Evolutionary conservation across 2,329 filamentous ascomycete species (phyloP), one percentile per base, ranked within the genome.

Genomic region (Colletotrichum cordylinicola): DNA sequence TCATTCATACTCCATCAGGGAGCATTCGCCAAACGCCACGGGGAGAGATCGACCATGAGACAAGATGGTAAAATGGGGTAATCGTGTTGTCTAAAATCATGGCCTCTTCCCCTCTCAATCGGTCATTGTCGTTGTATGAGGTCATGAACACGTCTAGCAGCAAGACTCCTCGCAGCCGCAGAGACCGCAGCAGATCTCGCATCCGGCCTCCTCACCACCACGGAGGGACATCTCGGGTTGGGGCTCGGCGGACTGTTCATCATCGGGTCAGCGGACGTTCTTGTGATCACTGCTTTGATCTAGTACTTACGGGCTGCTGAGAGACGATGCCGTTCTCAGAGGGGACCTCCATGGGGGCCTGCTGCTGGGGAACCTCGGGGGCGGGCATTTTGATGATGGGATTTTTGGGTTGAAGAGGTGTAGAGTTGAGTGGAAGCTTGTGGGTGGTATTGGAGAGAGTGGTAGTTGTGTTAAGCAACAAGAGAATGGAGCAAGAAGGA

Each of bases 181-280:
- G 75, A 87, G 84, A 73, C 86, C 86, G 75, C 86, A 87, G 83
- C 86, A 87, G 76, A 87, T 79, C 79, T 87, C 86, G 74, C 86
- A 87, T 48, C 86, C 86, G 43, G 85, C 86, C 76, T 87, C 86
- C 78, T 87, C 86, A 78, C 86, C 86, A 79, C 86, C 86, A 56
- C 86, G 84, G 72, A 87, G 82, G 76, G 79, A 81, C 82, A 87
- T 85, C 39, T 87, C 83, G 68, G 86, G 86, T 79, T 87, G 85
- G 52, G 81, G 76, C 66, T 75, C 67, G 67, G 29, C 48, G 10
- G 58, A 66, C 31, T 66, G 39, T 62, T 18, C 4, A 35, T 60
- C 31, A 6, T 74, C 43, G 2, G 8, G 35, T 58, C 39, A 68
- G 27, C 52, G 15, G 31, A 9, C 4, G 21, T 6, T 21, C 31